Evolutionary conservation across 306 rosid genomes (phyloP).

Genomic region (Dalbergia cultrata): DNA sequence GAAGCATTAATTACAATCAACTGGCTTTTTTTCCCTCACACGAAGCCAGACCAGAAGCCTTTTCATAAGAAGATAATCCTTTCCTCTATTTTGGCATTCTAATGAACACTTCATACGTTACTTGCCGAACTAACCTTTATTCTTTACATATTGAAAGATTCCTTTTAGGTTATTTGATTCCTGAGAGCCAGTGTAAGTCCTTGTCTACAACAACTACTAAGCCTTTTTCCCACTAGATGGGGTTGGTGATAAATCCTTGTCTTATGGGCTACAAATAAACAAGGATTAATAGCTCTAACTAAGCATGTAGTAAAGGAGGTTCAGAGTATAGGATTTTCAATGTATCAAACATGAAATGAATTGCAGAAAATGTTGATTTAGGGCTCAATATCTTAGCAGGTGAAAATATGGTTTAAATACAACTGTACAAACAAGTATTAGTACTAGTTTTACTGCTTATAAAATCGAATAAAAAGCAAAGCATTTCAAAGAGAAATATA

Average conservation of each 20-base stretch:
- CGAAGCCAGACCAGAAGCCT: background rate
- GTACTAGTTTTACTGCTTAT: constrained; percentile 8
- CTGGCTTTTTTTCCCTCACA: background rate
- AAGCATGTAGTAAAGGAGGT: constrained; percentile 7
- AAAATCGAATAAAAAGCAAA: constrained; percentile 23
- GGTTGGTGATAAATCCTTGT: background rate
- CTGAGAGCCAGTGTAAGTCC: constrained; percentile 15
- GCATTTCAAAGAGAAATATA: constrained; percentile 35
- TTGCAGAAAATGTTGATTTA: constrained; percentile 22
- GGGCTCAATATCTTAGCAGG: constrained; percentile 5
- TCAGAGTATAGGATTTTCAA: constrained; percentile 5
- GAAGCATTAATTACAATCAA: constrained; percentile 16
- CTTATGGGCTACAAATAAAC: constrained; percentile 11
- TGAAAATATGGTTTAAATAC: constrained; percentile 24
- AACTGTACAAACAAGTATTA: background rate
- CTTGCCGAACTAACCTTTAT: background rate
- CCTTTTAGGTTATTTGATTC: constrained; percentile 17
- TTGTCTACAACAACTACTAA: background rate
- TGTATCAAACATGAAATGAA: constrained; percentile 4
- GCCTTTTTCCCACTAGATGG: no score
- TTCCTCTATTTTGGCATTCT: constrained; percentile 20
- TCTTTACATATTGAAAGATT: constrained; percentile 11
- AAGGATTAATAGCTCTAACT: background rate
- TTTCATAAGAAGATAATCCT: constrained; percentile 16
- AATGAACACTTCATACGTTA: constrained; percentile 12